Evolutionary conservation across 306 rosid genomes (phyloP), one percentile per base, ranked within the genome.

Genomic region (Trichosanthes truncata): DNA sequence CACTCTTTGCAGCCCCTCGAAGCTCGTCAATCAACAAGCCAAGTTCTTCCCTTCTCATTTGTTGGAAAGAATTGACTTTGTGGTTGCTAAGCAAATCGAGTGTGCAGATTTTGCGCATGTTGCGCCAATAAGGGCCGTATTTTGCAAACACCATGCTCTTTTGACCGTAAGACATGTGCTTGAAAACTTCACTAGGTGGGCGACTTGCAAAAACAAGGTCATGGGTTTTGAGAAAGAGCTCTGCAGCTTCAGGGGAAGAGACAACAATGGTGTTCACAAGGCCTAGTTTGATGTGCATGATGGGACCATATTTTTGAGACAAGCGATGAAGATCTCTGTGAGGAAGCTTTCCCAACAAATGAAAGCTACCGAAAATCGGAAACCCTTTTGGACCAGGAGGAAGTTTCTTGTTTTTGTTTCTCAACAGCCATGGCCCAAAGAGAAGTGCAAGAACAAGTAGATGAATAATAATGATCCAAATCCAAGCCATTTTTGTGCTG

Each of bases 41-140:
- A 12, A 86, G 81, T 78, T 91, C 98, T 33, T 87, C 86, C 66
- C 77, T 84, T 85, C 97, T 93, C 88, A 76, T 55, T n/a, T n/a
- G n/a, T n/a, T n/a, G n/a, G 20, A 61, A 61, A 26, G 67, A 61
- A 4, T 12, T 10, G 6, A 61, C 38, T 61, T 61, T 61, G 0
- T 3, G 1, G 20, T 0, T 26, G 67, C 40, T 61, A 11, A 61
- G 18, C 38, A 61, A 12, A 4, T 26, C 67, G 38, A 9, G 67
- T 3, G 38, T 61, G 38, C 67, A 61, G 40, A 61, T 25, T 61
- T 61, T 61, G 3, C 67, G 65, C 14, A 21, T 21, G 9, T 10
- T n/a, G 65, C 65, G 67, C 67, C 67, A 61, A 61, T 61, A 61
- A 12, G 67, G 40, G 38, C 67, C 38, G 6, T 61, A 26, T 4